Conservation (phyloP, 495 filamentous ascomycete species). For the Penicillium nucicola region DNA sequence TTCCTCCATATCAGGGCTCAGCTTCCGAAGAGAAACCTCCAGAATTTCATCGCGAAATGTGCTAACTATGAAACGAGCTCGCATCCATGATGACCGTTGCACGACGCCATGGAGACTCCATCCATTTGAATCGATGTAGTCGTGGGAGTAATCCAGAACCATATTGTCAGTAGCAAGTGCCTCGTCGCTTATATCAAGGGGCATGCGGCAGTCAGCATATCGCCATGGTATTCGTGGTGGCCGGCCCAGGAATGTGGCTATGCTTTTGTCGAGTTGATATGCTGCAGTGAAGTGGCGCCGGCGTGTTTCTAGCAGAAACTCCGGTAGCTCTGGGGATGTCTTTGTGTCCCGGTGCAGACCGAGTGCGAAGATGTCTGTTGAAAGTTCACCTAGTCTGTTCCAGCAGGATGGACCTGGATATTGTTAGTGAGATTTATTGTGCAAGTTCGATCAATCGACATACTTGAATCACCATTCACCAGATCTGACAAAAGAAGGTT, state of each 20-base stretch:
- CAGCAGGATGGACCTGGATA: conserved; percentile 23
- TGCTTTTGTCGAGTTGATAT: conserved; percentile 48
- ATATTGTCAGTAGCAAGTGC: conserved; percentile 35
- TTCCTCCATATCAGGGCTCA: conserved; percentile 27
- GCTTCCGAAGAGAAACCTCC: conserved; percentile 44
- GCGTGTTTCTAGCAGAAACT: conserved; percentile 44
- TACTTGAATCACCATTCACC: conserved; percentile 28
- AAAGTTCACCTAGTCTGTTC: conserved; percentile 30
- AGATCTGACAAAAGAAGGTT: conserved; percentile 22
- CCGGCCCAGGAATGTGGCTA: conserved; percentile 51
- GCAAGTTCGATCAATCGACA: conserved; percentile 1
- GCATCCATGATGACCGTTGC: conserved; percentile 34
- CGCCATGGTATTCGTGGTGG: conserved; percentile 49
- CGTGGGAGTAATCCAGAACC: conserved; percentile 28
- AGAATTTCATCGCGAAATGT: conserved; percentile 56
- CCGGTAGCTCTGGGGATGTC: conserved; percentile 28
- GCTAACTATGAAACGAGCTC: conserved; percentile 46
- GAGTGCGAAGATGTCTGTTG: conserved; percentile 44
- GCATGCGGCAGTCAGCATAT: conserved; percentile 49
- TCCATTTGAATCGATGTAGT: conserved; percentile 40
- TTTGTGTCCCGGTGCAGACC: conserved; percentile 52
- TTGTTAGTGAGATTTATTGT: neutral
- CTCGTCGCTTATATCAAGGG: conserved; percentile 52
- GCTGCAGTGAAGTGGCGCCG: conserved; percentile 47
- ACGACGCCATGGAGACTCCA: conserved; percentile 47